phyloP scores from a whole-genome alignment of 2,329 filamentous ascomycete genomes.

The Raffaelea arxii region DNA sequence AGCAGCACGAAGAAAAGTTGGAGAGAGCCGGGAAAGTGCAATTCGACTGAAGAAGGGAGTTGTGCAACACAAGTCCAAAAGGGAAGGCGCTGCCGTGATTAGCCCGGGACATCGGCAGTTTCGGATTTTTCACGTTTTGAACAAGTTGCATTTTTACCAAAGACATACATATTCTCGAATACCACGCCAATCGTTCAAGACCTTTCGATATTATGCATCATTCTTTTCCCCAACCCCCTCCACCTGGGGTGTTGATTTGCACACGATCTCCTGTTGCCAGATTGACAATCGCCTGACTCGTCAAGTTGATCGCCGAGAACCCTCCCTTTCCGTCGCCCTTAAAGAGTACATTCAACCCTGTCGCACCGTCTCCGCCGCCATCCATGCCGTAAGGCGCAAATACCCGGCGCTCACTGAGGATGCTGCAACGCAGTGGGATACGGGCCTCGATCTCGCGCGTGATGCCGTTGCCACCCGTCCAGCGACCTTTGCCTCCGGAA shows the following conservation, averaged over 20 bases:
- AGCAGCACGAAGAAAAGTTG: too few species aligned
- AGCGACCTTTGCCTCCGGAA: slow-evolving; percentile 54
- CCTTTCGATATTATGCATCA: too few species aligned
- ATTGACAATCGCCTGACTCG: slow-evolving; percentile 66
- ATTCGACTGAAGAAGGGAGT: too few species aligned
- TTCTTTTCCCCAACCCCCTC: too few species aligned
- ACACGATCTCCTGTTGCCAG: slow-evolving; percentile 70
- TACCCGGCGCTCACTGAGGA: slow-evolving; percentile 66
- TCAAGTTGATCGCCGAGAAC: slow-evolving; percentile 58
- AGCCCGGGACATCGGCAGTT: too few species aligned
- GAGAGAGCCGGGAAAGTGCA: too few species aligned
- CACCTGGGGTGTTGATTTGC: slow-evolving; percentile 68
- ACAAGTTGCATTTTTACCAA: too few species aligned
- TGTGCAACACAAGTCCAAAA: too few species aligned
- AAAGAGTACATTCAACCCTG: slow-evolving; percentile 65
- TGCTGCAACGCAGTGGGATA: slow-evolving; percentile 65
- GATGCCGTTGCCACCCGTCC: slow-evolving; percentile 63
- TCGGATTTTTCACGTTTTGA: too few species aligned
- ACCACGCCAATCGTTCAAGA: too few species aligned
- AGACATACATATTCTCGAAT: too few species aligned
- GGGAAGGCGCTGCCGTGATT: too few species aligned
- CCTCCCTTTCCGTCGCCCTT: slow-evolving; percentile 49
- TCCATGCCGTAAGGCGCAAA: slow-evolving; percentile 72
- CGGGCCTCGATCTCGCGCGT: slow-evolving; percentile 73
- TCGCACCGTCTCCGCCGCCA: slow-evolving; percentile 68